Conservation (phyloP, 2,329 filamentous ascomycete species). For the Elsinoe batatas region DNA sequence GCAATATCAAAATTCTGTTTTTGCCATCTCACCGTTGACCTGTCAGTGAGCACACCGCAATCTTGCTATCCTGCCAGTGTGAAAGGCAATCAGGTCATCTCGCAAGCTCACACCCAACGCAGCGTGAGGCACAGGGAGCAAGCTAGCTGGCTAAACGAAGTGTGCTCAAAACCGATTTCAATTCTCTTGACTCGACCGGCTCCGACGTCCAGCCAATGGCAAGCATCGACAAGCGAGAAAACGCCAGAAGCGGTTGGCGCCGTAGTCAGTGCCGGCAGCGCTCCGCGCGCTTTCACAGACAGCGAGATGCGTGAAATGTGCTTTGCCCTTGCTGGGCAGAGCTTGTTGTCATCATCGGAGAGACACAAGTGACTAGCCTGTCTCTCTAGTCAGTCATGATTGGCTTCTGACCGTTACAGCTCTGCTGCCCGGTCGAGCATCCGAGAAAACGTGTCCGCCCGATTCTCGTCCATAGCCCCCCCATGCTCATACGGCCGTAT, state of each 20-base stretch:
- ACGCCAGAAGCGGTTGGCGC: slow-evolving; percentile 7
- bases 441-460: neutral
- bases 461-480: neutral
- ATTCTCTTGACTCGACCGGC: slow-evolving; percentile 10
- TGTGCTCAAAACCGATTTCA: slow-evolving; percentile 8
- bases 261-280: slow-evolving; percentile 6
- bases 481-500: slow-evolving; percentile 1
- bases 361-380: too few relatives aligned
- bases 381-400: slow-evolving; percentile 4
- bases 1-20: slow-evolving; percentile 4
- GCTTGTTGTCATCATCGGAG: neutral
- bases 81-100: neutral
- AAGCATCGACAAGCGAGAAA: neutral
- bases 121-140: slow-evolving; percentile 4
- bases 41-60: neutral
- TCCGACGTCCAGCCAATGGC: neutral
- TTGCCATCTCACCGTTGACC: neutral
- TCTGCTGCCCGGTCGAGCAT: neutral
- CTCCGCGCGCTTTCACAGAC: neutral
- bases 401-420: neutral
- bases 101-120: neutral
- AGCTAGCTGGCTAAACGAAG: slow-evolving; percentile 8
- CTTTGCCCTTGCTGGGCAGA: neutral
- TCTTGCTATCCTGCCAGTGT: neutral
- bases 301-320: neutral